Conservation (phyloP, 345 rosid genomes). For the Corymbia maculata region DNA sequence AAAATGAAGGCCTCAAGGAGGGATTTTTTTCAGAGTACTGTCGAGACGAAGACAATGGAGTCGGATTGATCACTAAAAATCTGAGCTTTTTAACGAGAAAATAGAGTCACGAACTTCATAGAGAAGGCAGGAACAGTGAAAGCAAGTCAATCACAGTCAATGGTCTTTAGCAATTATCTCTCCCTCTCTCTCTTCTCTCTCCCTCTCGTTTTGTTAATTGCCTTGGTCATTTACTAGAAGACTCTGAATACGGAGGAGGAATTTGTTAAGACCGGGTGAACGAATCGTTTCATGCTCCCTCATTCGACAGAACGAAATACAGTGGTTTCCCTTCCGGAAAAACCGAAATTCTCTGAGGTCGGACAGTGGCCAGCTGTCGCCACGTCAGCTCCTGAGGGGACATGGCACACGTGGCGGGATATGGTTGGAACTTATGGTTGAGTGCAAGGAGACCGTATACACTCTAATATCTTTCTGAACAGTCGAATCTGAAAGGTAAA, state of each 20-base stretch:
- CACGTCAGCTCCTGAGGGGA: not conserved
- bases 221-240: not conserved
- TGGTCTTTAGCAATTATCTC: not conserved
- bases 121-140: not conserved
- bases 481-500: not conserved
- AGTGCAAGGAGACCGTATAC: fast-evolving
- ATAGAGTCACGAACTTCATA: not conserved
- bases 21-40: not conserved
- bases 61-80: not conserved
- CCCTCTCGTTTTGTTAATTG: not conserved
- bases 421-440: not conserved
- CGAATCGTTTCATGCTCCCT: not conserved
- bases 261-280: not conserved
- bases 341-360: not conserved
- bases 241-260: not conserved
- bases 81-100: not conserved
- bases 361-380: not conserved
- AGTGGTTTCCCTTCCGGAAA: not conserved
- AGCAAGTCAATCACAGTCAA: not conserved
- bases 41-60: not conserved
- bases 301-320: not conserved
- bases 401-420: not conserved
- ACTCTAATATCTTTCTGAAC: not conserved
- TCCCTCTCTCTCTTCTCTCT: not conserved
- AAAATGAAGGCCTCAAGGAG: not conserved